A percentile compares a stretch with the other conserved stretches of the same genome.
Conservation (phyloP, 345 rosid species). For the Odontarrhena argentea region DNA sequence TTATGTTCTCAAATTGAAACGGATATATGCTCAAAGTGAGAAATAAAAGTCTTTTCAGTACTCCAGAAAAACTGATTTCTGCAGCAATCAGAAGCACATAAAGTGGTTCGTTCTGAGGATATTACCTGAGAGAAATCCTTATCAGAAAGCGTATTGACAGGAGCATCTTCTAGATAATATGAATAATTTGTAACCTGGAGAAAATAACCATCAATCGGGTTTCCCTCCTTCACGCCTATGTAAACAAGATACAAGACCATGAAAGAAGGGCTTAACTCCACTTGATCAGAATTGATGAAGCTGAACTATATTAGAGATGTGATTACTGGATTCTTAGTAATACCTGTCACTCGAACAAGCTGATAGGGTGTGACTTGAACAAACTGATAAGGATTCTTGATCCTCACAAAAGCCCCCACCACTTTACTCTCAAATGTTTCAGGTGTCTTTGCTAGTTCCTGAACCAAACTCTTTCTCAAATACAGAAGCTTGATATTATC, state of each 20-base stretch:
- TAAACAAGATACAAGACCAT: conserved; percentile 22
- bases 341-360: conserved; percentile 77
- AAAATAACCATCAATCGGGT: conserved; percentile 45
- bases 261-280: neutral
- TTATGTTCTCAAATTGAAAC: neutral
- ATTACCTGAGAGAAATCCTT: conserved; percentile 74
- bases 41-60: neutral
- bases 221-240: conserved; percentile 58
- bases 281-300: conserved; percentile 2
- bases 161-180: conserved; percentile 45
- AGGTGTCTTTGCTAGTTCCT: conserved; percentile 53
- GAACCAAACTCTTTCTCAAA: conserved; percentile 65
- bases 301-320: neutral
- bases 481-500: conserved; percentile 69
- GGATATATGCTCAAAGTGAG: neutral
- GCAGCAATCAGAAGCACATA: neutral
- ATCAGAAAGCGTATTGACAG: conserved; percentile 60
- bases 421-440: conserved; percentile 59
- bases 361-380: conserved; percentile 61
- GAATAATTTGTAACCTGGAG: conserved; percentile 58
- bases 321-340: neutral
- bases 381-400: conserved; percentile 64
- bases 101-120: neutral
- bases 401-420: conserved; percentile 65
- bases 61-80: neutral